phyloP scores from a whole-genome alignment of 768 basidiomycete species.

The Myochromella boudieri region DNA sequence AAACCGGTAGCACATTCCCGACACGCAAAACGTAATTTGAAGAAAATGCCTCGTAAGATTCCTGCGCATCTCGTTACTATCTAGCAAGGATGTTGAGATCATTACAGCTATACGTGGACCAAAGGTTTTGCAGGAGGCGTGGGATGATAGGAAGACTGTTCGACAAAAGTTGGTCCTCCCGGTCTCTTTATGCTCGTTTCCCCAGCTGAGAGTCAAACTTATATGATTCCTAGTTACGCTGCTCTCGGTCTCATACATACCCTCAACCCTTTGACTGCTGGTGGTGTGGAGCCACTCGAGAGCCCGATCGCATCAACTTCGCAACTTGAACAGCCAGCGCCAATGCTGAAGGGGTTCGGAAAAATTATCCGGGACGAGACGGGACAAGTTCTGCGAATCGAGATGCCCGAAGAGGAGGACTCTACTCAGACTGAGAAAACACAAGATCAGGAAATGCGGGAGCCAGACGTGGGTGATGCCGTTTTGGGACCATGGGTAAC shows the following conservation, averaged over 20 bases:
- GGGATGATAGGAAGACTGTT: slow-evolving; percentile 87
- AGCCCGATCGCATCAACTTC: slow-evolving; percentile 13
- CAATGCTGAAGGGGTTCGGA: slow-evolving; percentile 67
- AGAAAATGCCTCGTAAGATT: slow-evolving; percentile 73
- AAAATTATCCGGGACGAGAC: slow-evolving; percentile 78
- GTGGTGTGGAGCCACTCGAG: slow-evolving; percentile 57
- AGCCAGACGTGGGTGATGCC: slow-evolving; percentile 30
- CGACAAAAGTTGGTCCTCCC: slow-evolving; percentile 83
- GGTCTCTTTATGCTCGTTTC: too few species aligned
- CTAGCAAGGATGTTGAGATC: not conserved
- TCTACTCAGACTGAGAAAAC: slow-evolving; percentile 24
- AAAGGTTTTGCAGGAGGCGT: slow-evolving; percentile 75
- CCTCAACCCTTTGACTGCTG: slow-evolving; percentile 66
- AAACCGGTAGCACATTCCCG: slow-evolving; percentile 71
- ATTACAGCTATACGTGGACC: slow-evolving; percentile 75
- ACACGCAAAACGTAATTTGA: slow-evolving; percentile 71
- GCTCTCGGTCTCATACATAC: slow-evolving; percentile 72
- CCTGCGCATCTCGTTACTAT: not conserved
- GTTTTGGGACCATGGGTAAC: slow-evolving; percentile 40
- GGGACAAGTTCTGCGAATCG: slow-evolving; percentile 73
- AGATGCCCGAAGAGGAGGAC: slow-evolving; percentile 58
- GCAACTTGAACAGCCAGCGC: slow-evolving; percentile 14
- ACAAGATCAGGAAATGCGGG: slow-evolving; percentile 44
- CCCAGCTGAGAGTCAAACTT: too few species aligned
- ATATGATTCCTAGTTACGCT: slow-evolving; percentile 66